Percentiles rank a stretch among this genome's conserved stretches.
Evolutionary conservation across 805 yeast genomes (phyloP).

Genomic region (Hanseniaspora jakobsenii): DNA sequence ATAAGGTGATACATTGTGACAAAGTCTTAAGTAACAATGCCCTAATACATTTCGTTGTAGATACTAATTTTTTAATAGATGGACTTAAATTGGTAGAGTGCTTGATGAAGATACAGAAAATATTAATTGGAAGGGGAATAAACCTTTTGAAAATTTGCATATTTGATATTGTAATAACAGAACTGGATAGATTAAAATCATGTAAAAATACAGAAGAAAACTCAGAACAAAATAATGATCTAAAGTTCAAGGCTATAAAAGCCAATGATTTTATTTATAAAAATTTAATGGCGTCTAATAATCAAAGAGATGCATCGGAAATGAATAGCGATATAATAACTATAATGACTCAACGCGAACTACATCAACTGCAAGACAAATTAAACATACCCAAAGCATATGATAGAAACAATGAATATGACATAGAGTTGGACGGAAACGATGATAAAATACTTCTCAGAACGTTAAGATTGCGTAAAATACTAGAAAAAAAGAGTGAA

Average conservation of each 20-base stretch:
- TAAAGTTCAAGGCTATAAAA: conserved; percentile 9
- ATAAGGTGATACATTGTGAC: no score
- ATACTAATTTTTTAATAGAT: conserved; percentile 13
- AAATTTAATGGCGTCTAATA: neutral
- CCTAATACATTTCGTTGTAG: neutral
- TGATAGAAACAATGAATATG: neutral
- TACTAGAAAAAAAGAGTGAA: neutral
- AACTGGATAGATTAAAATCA: conserved; percentile 10
- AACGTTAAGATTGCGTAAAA: conserved; percentile 1
- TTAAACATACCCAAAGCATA: neutral
- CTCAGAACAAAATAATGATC: neutral
- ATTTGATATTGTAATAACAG: conserved; percentile 12
- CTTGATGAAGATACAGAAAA: neutral
- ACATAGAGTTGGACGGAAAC: neutral
- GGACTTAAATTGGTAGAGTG: neutral
- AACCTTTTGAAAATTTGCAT: conserved; percentile 8
- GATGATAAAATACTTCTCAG: conserved; percentile 10
- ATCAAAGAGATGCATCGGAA: neutral
- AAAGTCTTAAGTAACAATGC: neutral
- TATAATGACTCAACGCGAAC: no score
- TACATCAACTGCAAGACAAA: no score
- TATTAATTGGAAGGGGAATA: neutral
- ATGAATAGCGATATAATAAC: no score
- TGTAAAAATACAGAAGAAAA: neutral
- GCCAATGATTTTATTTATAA: conserved; percentile 13